phyloP scores from a whole-genome alignment of 1,284 basidiomycete genomes.

The Porodaedalea pini region DNA sequence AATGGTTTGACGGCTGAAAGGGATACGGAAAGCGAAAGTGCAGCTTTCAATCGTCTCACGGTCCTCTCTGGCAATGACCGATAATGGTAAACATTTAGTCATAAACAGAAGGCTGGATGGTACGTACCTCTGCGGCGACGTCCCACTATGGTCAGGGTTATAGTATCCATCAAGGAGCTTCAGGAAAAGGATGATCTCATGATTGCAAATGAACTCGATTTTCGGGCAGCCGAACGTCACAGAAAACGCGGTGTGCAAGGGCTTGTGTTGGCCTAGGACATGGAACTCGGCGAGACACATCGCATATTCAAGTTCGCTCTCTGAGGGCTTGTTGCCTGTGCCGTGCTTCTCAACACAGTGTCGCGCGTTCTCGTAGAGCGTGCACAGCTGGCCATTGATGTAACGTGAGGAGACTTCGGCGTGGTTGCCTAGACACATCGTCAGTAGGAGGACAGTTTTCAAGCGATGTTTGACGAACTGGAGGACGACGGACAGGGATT shows the following conservation, averaged over 20 bases:
- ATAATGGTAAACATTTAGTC: background rate
- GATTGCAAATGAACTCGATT: conserved; percentile 23
- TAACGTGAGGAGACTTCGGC: conserved; percentile 20
- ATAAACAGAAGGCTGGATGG: background rate
- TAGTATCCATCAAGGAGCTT: conserved; percentile 20
- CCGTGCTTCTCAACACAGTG: conserved; percentile 16
- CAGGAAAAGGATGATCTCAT: conserved; percentile 21
- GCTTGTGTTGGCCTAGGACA: conserved; percentile 14
- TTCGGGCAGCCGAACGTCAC: conserved; percentile 19
- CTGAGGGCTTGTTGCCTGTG: conserved; percentile 9
- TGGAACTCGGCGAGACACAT: conserved; percentile 22
- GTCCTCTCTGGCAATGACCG: conserved; percentile 5
- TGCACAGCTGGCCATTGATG: conserved; percentile 21
- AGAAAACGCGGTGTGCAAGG: conserved; percentile 17
- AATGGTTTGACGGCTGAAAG: conserved; percentile 16
- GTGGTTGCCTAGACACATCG: conserved; percentile 20
- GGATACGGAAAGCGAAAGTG: conserved; percentile 21
- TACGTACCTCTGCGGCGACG: conserved; percentile 5
- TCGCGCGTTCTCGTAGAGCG: conserved; percentile 21
- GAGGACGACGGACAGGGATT: background rate
- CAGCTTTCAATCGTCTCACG: conserved; percentile 7
- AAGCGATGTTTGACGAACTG: background rate
- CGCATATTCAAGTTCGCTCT: conserved; percentile 14
- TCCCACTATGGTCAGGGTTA: conserved; percentile 17
- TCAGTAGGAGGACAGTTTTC: background rate